Evolutionary conservation across 2,329 filamentous ascomycete genomes (phyloP), one percentile per base, ranked within the genome.

Genomic region (Aspergillus aculeatus): DNA sequence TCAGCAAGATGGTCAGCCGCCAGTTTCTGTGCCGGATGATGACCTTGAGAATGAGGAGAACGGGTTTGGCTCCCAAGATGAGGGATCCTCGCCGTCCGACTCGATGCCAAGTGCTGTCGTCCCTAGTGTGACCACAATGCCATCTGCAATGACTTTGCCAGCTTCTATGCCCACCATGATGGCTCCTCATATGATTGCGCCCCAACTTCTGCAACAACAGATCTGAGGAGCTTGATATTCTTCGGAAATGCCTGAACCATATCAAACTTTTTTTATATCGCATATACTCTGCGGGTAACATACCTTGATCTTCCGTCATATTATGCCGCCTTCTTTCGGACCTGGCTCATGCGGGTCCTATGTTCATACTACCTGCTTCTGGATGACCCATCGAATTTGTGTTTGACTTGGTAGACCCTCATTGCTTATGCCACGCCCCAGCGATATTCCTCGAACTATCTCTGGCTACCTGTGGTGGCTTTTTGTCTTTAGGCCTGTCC

Each of bases 31-130:
- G 16, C 75, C 89, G 44, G 92, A 94, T 59, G 92, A 96, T 68
- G 92, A 96, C 50, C 86, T 94, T 67, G 92, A 96, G 71, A 90
- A 95, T 57, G 91, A 94, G 62, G 92, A 96, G 66, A 91, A 95
- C 67, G 90, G 93, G 31, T 86, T 94, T 57, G 89, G 89, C 55
- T 89, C 91, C 44, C 84, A 93, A 29, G 91, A 92, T 64, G 90
- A 93, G 64, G 87, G 89, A 19, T 92, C 90, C 12, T 89, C 91
- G 16, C 86, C 69, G 14, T 68, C 72, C 5, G 70, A 69, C n/a
- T 71, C 69, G 38, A 57, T 73, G 21, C 68, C 72, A 12, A 68
- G 62, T 47, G 64, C 63, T 55, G 69, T 76, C 62, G 65, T 74
- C 26, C 62, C 71, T 10, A 62, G 64, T 41, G 69, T 77, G 67